Base-by-base conservation (phyloP, 768 basidiomycete genomes). In the Lactarius deliciosus region DNA sequence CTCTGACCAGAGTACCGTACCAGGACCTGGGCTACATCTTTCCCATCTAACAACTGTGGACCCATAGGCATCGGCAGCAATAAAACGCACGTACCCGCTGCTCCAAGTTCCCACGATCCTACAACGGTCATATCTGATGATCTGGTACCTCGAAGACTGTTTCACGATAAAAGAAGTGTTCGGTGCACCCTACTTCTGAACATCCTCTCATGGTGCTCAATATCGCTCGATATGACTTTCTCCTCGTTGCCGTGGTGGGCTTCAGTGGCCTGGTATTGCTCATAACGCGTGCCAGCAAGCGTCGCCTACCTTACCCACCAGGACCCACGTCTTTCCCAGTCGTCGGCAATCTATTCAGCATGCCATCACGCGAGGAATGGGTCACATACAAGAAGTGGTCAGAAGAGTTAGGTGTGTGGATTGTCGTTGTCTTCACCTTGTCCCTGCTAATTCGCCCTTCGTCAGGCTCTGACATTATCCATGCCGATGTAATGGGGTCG, bases 231-330 rank as follows among this genome's bases (percentile, higher is more conserved):
- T 57, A 20, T 36, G 56, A 34, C 32, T 18, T 57, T 36, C 32
- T 57, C 18, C 13, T 57, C 32, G 32, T n/a, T 3, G 32, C 13
- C 0, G 18, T 36, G 7, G 30, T 22, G 30, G 30, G 16, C 3
- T n/a, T 57, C 8, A 13, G 30, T 20, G 11, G 56, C 56, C 34
- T 36, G 32, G 15, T 6, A 34, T n/a, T 34, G 16, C n/a, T 57
- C 11, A 2, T n/a, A 4, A 34, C 20, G 18, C 34, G 34, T 13
- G 20, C 56, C 2, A 1, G 5, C 5, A 18, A 13, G 18, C 56
- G 56, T 34, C 56, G 56, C 20, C 34, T 57, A 36, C 56, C 56
- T 18, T 57, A 57, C 18, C 56, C 56, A 57, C 56, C 56, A 20
- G 56, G 56, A 10, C 56, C 56, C n/a, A 57, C 3, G 18, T 13